Evolutionary conservation across 2,329 filamentous ascomycete species (phyloP).

Genomic region (Tolypocladium album): DNA sequence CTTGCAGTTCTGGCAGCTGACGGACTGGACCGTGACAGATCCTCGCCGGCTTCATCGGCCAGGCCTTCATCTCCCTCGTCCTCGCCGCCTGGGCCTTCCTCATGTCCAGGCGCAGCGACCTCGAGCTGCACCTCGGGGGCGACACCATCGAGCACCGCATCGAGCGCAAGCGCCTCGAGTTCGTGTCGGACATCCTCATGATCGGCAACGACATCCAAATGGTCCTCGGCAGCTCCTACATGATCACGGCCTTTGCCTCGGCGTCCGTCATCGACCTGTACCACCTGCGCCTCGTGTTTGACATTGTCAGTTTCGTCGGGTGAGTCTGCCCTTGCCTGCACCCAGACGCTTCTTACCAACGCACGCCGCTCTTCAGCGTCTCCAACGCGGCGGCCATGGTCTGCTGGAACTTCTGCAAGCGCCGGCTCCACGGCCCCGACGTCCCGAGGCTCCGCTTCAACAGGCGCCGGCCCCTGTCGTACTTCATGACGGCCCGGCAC

Average conservation of each 20-base stretch:
- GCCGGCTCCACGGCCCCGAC: background rate
- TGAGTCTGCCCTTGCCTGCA: background rate
- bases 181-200: slow-evolving; percentile 21
- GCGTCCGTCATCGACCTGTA: slow-evolving; percentile 16
- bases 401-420: background rate
- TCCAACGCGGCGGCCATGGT: background rate
- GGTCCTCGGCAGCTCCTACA: slow-evolving; percentile 18
- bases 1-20: background rate
- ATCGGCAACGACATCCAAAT: slow-evolving; percentile 21
- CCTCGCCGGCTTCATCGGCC: slow-evolving; percentile 19
- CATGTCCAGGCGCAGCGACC: slow-evolving; percentile 15
- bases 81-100: slow-evolving; percentile 21
- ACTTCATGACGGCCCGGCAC: background rate
- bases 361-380: background rate
- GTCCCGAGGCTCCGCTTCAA: background rate
- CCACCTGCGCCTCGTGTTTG: slow-evolving; percentile 18
- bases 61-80: slow-evolving; percentile 9
- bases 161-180: slow-evolving; percentile 18
- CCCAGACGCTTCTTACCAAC: too few relatives aligned
- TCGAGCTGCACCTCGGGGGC: slow-evolving; percentile 14
- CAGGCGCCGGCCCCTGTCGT: background rate
- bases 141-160: slow-evolving; percentile 14
- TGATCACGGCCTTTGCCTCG: slow-evolving; percentile 16
- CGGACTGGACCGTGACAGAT: slow-evolving; percentile 15
- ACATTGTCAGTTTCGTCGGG: background rate